A percentile compares a stretch with the other conserved stretches of the same genome.
phyloP scores from a whole-genome alignment of 805 yeast species.

The Ogataea saltuana region DNA sequence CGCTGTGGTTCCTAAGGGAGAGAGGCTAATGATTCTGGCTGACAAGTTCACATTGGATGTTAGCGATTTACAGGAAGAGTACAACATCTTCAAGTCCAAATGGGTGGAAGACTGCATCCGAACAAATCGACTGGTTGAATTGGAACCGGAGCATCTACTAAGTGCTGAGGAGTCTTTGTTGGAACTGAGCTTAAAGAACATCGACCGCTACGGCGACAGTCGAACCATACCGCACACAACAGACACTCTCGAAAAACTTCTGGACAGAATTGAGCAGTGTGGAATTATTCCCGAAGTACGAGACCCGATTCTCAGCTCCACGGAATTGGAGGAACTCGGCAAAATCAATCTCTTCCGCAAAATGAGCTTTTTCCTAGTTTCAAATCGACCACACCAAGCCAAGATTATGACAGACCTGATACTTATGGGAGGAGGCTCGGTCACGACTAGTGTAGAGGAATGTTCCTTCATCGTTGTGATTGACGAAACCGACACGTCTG shows the following conservation, averaged over 20 bases:
- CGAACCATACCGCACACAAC: slow-evolving; percentile 38
- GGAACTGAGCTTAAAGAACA: slow-evolving; percentile 34
- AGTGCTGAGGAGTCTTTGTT: slow-evolving; percentile 37
- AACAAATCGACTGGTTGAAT: slow-evolving; percentile 40
- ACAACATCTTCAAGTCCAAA: slow-evolving; percentile 61
- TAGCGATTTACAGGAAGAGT: slow-evolving; percentile 37
- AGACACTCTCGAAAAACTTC: slow-evolving; percentile 26
- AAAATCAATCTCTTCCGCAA: slow-evolving; percentile 34
- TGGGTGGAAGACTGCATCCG: slow-evolving; percentile 75
- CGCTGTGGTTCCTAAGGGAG: slow-evolving; percentile 19
- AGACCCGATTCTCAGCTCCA: neutral
- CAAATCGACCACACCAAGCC: slow-evolving; percentile 12
- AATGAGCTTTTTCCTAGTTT: slow-evolving; percentile 37
- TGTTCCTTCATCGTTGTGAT: slow-evolving; percentile 43
- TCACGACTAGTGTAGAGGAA: slow-evolving; percentile 30
- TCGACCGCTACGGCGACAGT: slow-evolving; percentile 69
- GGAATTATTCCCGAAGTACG: neutral
- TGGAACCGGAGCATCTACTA: slow-evolving; percentile 65
- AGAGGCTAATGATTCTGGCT: slow-evolving; percentile 37
- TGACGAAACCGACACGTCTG: slow-evolving; percentile 10
- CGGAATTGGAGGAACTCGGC: neutral
- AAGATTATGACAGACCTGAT: slow-evolving; percentile 29
- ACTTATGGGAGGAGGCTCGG: slow-evolving; percentile 47
- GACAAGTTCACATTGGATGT: slow-evolving; percentile 43
- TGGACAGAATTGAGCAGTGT: slow-evolving; percentile 6